These are phyloP conservation scores for Jatropha multifida DNA, from an alignment of 441 rosid genomes.

Conservation along the genomic window DNA sequence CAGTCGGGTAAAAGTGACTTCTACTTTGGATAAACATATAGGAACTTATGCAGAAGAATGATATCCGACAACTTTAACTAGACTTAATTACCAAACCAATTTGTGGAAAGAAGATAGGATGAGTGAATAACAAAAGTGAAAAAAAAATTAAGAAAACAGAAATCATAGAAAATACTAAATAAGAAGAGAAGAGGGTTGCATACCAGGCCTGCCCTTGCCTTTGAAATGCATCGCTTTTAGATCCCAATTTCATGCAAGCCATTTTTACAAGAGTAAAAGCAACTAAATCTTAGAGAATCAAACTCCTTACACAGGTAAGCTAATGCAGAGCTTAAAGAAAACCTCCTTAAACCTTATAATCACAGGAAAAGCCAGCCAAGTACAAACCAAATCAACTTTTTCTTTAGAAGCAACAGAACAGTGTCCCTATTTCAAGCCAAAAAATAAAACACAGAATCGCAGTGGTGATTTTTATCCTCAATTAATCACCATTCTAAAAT, in stretches of 20 bases:
- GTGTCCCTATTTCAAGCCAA: neutral
- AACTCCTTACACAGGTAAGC: constrained; percentile 16
- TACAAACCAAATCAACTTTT: neutral
- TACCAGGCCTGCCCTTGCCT: constrained; percentile 99
- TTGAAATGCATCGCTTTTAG: constrained; percentile 87
- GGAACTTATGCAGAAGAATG: neutral
- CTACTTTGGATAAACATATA: neutral
- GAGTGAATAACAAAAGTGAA: neutral
- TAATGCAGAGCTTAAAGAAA: constrained; percentile 15
- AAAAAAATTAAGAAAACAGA: neutral
- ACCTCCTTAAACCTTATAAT: constrained; percentile 5
- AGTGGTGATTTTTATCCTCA: neutral
- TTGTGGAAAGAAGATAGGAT: constrained; percentile 7
- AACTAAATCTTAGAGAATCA: constrained; percentile 7
- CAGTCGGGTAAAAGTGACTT: constrained; percentile 9
- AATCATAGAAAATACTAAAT: constrained; percentile 15
- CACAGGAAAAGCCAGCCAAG: neutral
- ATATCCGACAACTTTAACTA: neutral
- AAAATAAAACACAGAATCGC: no score
- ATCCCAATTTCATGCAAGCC: constrained; percentile 95
- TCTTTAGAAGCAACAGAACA: neutral
- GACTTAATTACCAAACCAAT: neutral
- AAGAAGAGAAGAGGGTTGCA: constrained; percentile 21
- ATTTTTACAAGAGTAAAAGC: constrained; percentile 37
- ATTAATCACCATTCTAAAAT: constrained; percentile 13